These are phyloP conservation scores for Haplographium delicatum DNA, from an alignment of 495 filamentous ascomycete species.

Conservation along the genomic window DNA sequence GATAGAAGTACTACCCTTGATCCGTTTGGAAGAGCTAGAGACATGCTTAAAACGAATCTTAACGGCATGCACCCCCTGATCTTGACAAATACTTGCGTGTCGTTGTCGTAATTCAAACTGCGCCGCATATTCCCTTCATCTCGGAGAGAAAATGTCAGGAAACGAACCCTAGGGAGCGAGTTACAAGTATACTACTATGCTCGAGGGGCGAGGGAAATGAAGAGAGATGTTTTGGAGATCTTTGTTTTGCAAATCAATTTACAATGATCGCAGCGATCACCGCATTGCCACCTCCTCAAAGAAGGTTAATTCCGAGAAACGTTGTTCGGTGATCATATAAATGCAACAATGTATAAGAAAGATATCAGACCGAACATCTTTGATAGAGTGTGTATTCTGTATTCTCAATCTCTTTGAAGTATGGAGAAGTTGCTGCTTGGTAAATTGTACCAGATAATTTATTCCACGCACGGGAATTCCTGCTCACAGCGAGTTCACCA, in stretches of 20 bases:
- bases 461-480: too few species aligned
- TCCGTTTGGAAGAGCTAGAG: too few species aligned
- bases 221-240: background rate
- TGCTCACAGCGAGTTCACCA: too few species aligned
- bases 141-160: background rate
- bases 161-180: background rate
- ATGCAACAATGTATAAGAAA: background rate
- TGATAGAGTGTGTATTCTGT: background rate
- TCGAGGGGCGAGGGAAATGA: background rate
- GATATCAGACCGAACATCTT: too few species aligned
- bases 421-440: background rate
- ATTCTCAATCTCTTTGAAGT: background rate
- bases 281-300: background rate
- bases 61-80: background rate
- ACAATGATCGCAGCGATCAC: background rate
- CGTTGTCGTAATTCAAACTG: background rate
- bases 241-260: background rate
- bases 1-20: too few species aligned
- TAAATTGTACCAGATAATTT: too few species aligned
- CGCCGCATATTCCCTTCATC: background rate
- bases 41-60: background rate
- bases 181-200: background rate
- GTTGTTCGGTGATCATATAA: background rate
- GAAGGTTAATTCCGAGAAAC: background rate
- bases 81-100: background rate